These are phyloP conservation scores for Leishmania tropica DNA, from an alignment of 208 protist species.

Conservation along the genomic window DNA sequence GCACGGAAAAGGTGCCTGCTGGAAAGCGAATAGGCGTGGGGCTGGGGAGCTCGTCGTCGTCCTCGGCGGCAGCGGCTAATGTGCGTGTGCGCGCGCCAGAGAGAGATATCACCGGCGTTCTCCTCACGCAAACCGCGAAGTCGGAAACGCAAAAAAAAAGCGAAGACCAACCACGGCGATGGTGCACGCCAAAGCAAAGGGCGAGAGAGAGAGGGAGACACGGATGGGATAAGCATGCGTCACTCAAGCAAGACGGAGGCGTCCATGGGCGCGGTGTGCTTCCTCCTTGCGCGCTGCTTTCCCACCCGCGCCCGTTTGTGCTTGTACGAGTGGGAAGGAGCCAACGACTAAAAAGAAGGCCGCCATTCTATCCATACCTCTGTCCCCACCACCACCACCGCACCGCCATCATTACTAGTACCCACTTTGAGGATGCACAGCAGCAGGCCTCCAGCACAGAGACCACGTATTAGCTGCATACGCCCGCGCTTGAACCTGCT, in stretches of 20 bases:
- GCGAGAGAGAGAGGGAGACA: neutral
- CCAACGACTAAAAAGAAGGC: neutral
- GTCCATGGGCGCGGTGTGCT: neutral
- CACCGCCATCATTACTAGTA: neutral
- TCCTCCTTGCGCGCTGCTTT: neutral
- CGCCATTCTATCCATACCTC: neutral
- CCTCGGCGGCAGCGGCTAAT: neutral
- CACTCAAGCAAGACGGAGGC: neutral
- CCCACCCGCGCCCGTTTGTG: neutral
- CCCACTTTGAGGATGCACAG: neutral
- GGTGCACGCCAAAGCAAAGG: neutral
- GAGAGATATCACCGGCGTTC: neutral
- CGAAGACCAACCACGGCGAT: neutral
- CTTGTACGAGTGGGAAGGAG: neutral
- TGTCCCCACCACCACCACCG: neutral
- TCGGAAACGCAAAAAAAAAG: neutral
- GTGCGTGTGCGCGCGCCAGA: neutral
- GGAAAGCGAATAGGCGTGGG: too few relatives aligned
- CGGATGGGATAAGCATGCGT: neutral
- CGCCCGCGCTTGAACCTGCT: neutral
- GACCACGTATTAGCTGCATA: neutral
- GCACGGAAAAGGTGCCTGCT: neutral
- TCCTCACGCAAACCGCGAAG: neutral
- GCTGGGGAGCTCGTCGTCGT: too few relatives aligned
- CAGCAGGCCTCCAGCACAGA: neutral